These are phyloP conservation scores for Ganoderma lucidum DNA, from an alignment of 1,284 basidiomycete genomes.

Conservation along the genomic window DNA sequence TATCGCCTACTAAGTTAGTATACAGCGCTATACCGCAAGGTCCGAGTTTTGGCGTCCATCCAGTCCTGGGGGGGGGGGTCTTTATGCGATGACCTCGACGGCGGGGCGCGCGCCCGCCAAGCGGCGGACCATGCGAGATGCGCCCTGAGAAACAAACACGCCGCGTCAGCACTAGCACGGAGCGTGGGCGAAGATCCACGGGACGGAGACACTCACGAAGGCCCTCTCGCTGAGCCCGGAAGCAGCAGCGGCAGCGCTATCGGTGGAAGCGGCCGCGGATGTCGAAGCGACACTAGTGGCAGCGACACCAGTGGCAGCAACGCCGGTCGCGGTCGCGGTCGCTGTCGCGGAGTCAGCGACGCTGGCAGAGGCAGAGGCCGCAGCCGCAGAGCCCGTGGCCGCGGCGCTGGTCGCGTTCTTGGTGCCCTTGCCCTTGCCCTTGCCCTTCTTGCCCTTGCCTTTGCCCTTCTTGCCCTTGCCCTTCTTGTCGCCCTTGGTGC, in stretches of 20 bases:
- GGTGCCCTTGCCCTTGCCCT: constrained; percentile 1
- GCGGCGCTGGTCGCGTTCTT: not conserved
- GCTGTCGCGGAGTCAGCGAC: constrained; percentile 13
- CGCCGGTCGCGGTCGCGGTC: constrained; percentile 7
- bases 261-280: not conserved
- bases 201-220: not conserved
- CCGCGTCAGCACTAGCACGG: not conserved
- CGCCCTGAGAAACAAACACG: not conserved
- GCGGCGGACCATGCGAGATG: not conserved
- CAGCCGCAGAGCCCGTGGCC: not conserved
- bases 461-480: not conserved
- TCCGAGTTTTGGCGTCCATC: not conserved
- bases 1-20: too few relatives aligned
- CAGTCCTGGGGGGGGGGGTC: not conserved
- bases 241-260: constrained; percentile 6
- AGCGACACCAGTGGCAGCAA: not conserved
- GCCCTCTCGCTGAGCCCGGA: not conserved
- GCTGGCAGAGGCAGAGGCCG: not conserved
- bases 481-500: not conserved
- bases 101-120: not conserved
- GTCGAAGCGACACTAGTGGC: not conserved
- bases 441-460: not conserved
- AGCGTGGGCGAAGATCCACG: too few relatives aligned
- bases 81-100: constrained; percentile 13
- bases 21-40: too few relatives aligned